These are phyloP conservation scores for Plantago elongata DNA, from an alignment of 257 asterid species.

Conservation along the genomic window DNA sequence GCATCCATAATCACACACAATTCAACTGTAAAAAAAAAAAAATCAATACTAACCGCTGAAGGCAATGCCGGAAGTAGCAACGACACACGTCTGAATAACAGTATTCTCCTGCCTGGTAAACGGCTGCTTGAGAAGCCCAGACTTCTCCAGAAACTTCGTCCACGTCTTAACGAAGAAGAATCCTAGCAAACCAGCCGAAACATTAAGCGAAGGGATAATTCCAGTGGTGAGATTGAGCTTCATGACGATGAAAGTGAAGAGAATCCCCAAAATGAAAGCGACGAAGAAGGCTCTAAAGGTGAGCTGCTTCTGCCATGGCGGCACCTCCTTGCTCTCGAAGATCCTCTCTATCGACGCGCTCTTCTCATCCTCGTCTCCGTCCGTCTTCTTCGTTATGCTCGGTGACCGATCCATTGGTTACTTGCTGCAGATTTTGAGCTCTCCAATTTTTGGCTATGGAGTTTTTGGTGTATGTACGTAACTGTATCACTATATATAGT, in stretches of 20 bases:
- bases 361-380: constrained; percentile 29
- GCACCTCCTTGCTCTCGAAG: constrained; percentile 72
- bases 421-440: neutral
- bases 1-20: too few species aligned
- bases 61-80: constrained; percentile 94
- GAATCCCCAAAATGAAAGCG: constrained; percentile 50
- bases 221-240: constrained; percentile 89
- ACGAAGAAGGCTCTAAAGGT: constrained; percentile 73
- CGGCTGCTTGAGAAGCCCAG: constrained; percentile 69
- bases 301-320: constrained; percentile 80
- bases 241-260: constrained; percentile 90
- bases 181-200: constrained; percentile 88
- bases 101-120: constrained; percentile 91
- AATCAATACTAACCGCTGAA: constrained; percentile 56
- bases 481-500: too few species aligned
- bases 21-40: neutral
- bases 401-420: constrained; percentile 32
- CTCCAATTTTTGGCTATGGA: too few species aligned
- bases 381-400: constrained; percentile 35
- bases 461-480: too few species aligned
- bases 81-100: constrained; percentile 91
- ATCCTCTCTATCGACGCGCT: constrained; percentile 51
- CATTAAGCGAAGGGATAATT: constrained; percentile 85
- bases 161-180: constrained; percentile 86
- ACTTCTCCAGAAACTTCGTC: constrained; percentile 63